Evolutionary conservation across 768 basidiomycete genomes (phyloP), one percentile per base, ranked within the genome.

Genomic region (Epithele typhae): DNA sequence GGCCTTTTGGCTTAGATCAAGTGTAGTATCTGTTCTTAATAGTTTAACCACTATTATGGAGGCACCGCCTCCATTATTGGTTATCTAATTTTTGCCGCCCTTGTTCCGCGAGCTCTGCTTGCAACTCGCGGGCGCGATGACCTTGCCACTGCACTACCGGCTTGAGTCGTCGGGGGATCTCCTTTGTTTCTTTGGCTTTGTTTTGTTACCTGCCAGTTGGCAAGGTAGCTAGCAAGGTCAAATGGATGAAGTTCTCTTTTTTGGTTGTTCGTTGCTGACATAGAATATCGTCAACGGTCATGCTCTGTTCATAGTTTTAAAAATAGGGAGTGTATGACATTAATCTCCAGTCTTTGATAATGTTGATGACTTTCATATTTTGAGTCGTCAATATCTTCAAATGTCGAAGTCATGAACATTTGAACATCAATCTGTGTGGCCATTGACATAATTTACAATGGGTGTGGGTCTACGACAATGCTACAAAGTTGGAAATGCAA

Each of bases 11-110:
- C 78, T 80, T 79, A 79, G 79, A 81, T 80, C 79, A 81, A 80
- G 79, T 80, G 79, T 80, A 81, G 79, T 80, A 81, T 80, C 79
- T 80, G 78, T 80, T 79, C 76, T 79, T 77, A 71, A 73, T 71
- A 79, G 75, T 64, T 64, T 64, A 64, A 64, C 63, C 63, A 64
- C 63, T 64, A 64, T 64, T 64, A 64, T 64, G 63, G 53, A 55
- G 61, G 58, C 63, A 64, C 61, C 61, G 63, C 58, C 61, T 56
- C 53, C 63, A 64, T 64, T 64, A 46, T 64, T 64, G 59, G 59
- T 61, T 61, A 61, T 61, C 59, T 61, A 55, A 61, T 61, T 61
- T 61, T 62, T 62, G 59, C 55, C 56, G 59, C 61, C 61, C 61
- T 55, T 59, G 61, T 57, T 40, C 51, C 43, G 49, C 49, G 58